phyloP scores from a whole-genome alignment of 345 rosid species.

The Citrus unshiu region DNA sequence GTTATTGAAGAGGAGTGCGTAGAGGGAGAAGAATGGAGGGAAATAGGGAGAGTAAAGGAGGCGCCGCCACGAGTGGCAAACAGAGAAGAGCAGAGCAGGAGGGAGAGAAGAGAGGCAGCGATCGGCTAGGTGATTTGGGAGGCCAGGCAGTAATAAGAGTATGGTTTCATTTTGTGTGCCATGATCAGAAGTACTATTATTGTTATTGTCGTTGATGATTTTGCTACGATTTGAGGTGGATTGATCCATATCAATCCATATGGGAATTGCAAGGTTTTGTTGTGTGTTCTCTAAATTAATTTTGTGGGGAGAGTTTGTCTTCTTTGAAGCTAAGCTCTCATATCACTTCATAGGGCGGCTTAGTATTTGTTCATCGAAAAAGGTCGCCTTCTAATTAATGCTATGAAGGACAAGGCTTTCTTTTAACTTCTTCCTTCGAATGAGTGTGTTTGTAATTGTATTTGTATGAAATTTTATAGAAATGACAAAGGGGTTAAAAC shows the following conservation, averaged over 20 bases:
- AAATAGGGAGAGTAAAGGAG: slow-evolving; percentile 44
- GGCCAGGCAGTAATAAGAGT: slow-evolving; percentile 27
- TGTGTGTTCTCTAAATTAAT: neutral
- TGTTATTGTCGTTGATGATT: neutral
- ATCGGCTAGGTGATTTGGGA: slow-evolving; percentile 48
- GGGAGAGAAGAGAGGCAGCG: slow-evolving; percentile 33
- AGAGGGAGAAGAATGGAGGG: slow-evolving; percentile 44
- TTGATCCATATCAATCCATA: too few species aligned
- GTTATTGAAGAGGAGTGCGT: slow-evolving; percentile 27
- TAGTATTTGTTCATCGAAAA: too few species aligned
- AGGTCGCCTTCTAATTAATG: too few species aligned
- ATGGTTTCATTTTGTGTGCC: neutral
- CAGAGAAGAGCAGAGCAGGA: slow-evolving; percentile 43
- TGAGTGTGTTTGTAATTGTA: too few species aligned
- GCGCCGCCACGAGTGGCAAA: slow-evolving; percentile 51
- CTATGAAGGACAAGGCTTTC: too few species aligned
- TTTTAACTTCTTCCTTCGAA: too few species aligned
- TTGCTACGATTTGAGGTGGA: neutral
- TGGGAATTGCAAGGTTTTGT: neutral
- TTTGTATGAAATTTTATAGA: too few species aligned
- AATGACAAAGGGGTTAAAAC: too few species aligned
- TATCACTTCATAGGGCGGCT: too few species aligned
- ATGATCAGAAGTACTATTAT: neutral
- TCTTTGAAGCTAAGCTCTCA: neutral
- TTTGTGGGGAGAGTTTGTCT: neutral